Conservation (phyloP, 140 eudicot species). For the Stevia rebaudiana region DNA sequence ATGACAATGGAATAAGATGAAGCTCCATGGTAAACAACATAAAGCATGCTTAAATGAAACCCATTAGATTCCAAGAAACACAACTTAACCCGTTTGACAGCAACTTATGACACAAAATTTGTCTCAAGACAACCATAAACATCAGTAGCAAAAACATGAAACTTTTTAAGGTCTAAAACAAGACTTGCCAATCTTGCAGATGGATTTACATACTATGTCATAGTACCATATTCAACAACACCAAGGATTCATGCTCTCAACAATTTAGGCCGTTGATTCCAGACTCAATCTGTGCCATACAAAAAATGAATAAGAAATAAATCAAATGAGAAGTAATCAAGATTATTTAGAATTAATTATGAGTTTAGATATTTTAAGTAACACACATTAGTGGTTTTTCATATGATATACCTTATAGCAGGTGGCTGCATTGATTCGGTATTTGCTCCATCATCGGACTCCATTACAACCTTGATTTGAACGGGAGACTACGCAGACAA, state of each 20-base stretch:
- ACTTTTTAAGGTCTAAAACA: conserved; percentile 20
- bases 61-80: conserved; percentile 3
- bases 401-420: conserved; percentile 25
- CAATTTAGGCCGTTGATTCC: conserved; percentile 33
- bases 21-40: neutral
- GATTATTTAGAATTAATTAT: neutral
- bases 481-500: conserved; percentile 23
- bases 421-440: conserved; percentile 30
- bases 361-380: neutral
- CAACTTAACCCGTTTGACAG: conserved; percentile 4
- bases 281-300: conserved; percentile 26
- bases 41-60: neutral
- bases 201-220: conserved; percentile 10
- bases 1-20: neutral
- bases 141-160: neutral
- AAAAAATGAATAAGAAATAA: neutral
- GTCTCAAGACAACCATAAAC: neutral
- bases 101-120: conserved; percentile 8
- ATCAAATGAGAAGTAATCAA: neutral
- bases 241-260: neutral
- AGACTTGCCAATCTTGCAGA: conserved; percentile 4
- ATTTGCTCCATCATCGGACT: conserved; percentile 31
- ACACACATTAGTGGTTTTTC: neutral
- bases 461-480: conserved; percentile 21
- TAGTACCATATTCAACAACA: conserved; percentile 14